phyloP scores from a whole-genome alignment of 768 basidiomycete species.

The Rickenella mellea region DNA sequence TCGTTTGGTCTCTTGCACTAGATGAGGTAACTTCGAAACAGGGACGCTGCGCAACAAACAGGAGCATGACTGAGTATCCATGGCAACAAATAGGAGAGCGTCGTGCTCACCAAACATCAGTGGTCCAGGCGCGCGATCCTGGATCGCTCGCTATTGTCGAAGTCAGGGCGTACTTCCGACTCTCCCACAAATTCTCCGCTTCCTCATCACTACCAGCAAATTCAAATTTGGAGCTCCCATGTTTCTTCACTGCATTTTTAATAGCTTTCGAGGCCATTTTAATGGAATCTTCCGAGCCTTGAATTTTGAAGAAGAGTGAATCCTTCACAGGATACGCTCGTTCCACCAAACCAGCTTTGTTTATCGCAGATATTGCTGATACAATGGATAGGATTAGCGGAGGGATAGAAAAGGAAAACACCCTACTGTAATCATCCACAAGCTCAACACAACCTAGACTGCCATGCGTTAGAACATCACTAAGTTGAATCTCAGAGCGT shows the following conservation, averaged over 20 bases:
- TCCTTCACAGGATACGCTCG: constrained; percentile 46
- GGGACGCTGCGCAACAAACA: constrained; percentile 34
- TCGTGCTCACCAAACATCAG: constrained; percentile 68
- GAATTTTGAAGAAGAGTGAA: constrained; percentile 82
- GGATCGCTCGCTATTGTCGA: constrained; percentile 46
- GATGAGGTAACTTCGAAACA: constrained; percentile 52
- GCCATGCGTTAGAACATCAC: background rate
- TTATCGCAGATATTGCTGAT: no score
- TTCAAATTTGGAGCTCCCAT: constrained; percentile 60
- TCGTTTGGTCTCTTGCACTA: constrained; percentile 61
- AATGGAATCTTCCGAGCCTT: constrained; percentile 55
- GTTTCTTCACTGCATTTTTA: constrained; percentile 44
- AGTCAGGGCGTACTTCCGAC: constrained; percentile 58
- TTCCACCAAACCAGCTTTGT: constrained; percentile 16
- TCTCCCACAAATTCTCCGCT: constrained; percentile 64
- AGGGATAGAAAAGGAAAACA: no score
- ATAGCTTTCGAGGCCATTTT: constrained; percentile 52
- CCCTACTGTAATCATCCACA: constrained; percentile 62
- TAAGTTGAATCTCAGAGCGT: background rate
- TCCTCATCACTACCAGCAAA: constrained; percentile 57
- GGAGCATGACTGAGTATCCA: background rate
- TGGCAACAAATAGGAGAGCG: background rate
- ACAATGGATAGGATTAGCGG: no score
- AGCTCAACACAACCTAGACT: constrained; percentile 74
- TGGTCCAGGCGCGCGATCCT: constrained; percentile 53